Conservation (phyloP, 805 yeast genomes). For the Hanseniaspora singularis region DNA sequence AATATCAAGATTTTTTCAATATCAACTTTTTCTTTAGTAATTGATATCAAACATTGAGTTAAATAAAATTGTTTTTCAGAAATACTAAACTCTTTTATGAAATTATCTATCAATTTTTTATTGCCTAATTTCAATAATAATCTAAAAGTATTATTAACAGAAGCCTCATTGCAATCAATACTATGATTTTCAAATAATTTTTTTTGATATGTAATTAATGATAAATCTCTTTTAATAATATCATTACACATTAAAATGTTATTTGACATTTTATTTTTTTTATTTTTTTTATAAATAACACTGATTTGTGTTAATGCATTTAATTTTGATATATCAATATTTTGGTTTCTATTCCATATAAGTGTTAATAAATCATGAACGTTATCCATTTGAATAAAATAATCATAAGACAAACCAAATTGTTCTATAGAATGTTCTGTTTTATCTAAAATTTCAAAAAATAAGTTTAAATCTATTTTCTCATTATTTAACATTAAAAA, state of each 20-base stretch:
- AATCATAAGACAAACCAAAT: conserved; percentile 37
- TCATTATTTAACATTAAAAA: conserved; percentile 32
- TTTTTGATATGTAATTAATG: conserved; percentile 35
- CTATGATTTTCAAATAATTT: conserved; percentile 34
- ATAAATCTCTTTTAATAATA: conserved; percentile 34
- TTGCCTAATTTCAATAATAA: conserved; percentile 40
- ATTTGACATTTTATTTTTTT: conserved; percentile 19
- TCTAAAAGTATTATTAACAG: conserved; percentile 40
- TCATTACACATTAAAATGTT: conserved; percentile 18
- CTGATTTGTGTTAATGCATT: conserved; percentile 28
- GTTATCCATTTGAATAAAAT: conserved; percentile 53
- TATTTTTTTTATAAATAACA: conserved; percentile 24
- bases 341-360: conserved; percentile 27
- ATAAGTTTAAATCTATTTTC: conserved; percentile 22
- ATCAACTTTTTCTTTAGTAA: conserved; percentile 41
- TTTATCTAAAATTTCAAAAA: conserved; percentile 17
- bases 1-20: conserved; percentile 38
- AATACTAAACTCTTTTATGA: conserved; percentile 44
- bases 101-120: conserved; percentile 34
- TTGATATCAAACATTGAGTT: conserved; percentile 38
- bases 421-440: conserved; percentile 29
- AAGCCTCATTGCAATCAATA: conserved; percentile 30
- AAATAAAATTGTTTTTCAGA: conserved; percentile 47
- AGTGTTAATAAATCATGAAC: conserved; percentile 36
- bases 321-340: conserved; percentile 25